phyloP scores from a whole-genome alignment of 805 yeast genomes.

The Allodekkera sacchari region DNA sequence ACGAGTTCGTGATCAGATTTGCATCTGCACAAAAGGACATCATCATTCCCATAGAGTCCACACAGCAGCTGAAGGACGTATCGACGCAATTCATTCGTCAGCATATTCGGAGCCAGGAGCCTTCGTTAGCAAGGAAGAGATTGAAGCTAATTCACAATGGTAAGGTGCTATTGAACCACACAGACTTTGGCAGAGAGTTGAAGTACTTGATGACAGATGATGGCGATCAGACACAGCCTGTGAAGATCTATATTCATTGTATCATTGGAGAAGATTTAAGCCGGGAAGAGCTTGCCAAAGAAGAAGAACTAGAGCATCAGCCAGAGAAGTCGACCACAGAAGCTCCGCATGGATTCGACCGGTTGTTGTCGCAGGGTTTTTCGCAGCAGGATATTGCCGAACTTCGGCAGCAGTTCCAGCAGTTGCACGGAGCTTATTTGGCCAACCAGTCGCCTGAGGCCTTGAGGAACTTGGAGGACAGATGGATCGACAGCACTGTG shows the following conservation, averaged over 20 bases:
- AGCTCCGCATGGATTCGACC: conserved; percentile 77
- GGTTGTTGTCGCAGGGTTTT: conserved; percentile 77
- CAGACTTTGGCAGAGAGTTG: conserved; percentile 46
- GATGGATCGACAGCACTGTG: conserved; percentile 80
- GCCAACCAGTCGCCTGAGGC: conserved; percentile 34
- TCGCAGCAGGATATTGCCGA: conserved; percentile 67
- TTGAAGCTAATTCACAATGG: conserved; percentile 66
- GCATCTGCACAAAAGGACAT: conserved; percentile 38
- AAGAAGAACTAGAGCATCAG: conserved; percentile 48
- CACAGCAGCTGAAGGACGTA: conserved; percentile 21
- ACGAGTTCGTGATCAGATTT: conserved; percentile 32
- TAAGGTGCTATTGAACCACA: conserved; percentile 47
- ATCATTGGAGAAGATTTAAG: conserved; percentile 61
- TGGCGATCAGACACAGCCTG: conserved; percentile 13
- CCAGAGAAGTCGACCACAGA: conserved; percentile 49
- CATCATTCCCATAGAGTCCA: conserved; percentile 23
- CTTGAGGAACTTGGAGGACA: conserved; percentile 64
- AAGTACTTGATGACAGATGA: conserved; percentile 17
- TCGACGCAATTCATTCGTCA: conserved; percentile 32
- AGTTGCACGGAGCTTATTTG: conserved; percentile 46
- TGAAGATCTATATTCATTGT: conserved; percentile 64
- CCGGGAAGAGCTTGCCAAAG: conserved; percentile 47
- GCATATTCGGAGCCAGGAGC: conserved; percentile 30
- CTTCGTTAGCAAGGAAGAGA: conserved; percentile 31
- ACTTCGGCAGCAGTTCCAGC: conserved; percentile 65